Conservation (phyloP, 805 yeast species). For the Candida fluviatilis region DNA sequence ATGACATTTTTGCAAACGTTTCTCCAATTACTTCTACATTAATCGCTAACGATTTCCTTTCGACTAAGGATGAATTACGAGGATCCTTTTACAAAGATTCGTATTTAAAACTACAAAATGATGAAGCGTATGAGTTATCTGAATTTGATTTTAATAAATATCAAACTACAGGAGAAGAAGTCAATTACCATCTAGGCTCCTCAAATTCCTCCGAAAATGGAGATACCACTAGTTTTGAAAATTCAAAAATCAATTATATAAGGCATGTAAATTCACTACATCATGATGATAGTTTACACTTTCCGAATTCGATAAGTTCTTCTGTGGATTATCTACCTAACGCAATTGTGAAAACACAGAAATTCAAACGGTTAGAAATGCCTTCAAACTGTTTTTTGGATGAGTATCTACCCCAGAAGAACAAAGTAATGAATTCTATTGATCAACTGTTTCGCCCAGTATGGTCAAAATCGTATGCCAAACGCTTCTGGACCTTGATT, state of each 20-base stretch:
- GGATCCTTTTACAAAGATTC: constrained; percentile 9
- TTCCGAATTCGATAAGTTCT: background rate
- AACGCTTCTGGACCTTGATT: constrained; percentile 27
- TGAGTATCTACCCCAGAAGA: background rate
- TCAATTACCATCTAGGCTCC: background rate
- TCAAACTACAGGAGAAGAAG: background rate
- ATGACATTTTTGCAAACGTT: background rate
- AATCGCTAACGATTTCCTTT: constrained; percentile 1
- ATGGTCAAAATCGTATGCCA: constrained; percentile 18
- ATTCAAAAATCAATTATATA: constrained; percentile 1
- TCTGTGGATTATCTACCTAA: background rate
- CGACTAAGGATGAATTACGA: constrained; percentile 8
- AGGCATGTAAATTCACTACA: constrained; percentile 4
- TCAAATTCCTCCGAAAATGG: constrained; percentile 3
- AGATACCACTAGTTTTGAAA: constrained; percentile 3
- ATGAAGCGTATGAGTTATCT: background rate
- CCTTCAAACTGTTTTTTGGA: background rate
- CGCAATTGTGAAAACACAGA: constrained; percentile 1
- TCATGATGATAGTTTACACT: background rate
- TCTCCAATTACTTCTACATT: background rate
- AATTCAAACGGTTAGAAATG: background rate
- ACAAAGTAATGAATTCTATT: too few species aligned
- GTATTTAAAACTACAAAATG: constrained; percentile 2
- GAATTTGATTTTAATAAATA: constrained; percentile 4
- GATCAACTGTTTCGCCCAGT: too few species aligned